Evolutionary conservation across 305 asterid species (phyloP), one percentile per base, ranked within the genome.

Genomic region (Solanum hybrid): DNA sequence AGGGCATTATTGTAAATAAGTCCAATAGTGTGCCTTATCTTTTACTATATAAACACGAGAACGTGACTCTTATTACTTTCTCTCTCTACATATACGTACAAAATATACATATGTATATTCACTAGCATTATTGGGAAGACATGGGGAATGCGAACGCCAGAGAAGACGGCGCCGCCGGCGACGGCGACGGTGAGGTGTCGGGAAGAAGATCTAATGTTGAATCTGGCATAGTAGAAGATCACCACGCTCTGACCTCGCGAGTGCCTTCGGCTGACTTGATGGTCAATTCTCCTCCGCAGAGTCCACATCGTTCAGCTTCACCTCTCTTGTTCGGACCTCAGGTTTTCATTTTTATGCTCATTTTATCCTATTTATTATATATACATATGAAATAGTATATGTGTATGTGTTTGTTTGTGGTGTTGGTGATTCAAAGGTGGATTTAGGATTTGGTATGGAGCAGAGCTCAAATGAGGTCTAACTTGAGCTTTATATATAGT

Each of bases 81-180:
- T 42, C 89, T 42, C 89, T 88, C 75, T 8, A 75, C 31, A 22
- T 46, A 76, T 42, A 76, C 86, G 6, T 29, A 73, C 89, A 35
- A 11, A 67, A 86, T 20, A 67, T 67, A 11, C 46, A 76, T 76
- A 76, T 22, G 76, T 40, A 76, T 34, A 77, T 22, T 35, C 86
- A 77, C 29, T 42, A 88, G 22, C 40, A 42, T 83, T 83, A 83
- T 83, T 46, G 46, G 84, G 8, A 78, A 33, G 18, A 8, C 18
- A 89, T 89, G 90, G 90, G 90, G 4, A 89, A 89, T 89, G 90
- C 83, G 51, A 89, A 40, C 33, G 90, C 76, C 28, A 89, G 89
- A 89, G 90, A 31, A 40, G 89, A 71, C 74, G 64, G 88, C 37
- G 26, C 29, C 57, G 28, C 6, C 71, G 74, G 13, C 11, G 69